Evolutionary conservation across 208 protist genomes (phyloP).

Genomic region (Crithidia sp.): DNA sequence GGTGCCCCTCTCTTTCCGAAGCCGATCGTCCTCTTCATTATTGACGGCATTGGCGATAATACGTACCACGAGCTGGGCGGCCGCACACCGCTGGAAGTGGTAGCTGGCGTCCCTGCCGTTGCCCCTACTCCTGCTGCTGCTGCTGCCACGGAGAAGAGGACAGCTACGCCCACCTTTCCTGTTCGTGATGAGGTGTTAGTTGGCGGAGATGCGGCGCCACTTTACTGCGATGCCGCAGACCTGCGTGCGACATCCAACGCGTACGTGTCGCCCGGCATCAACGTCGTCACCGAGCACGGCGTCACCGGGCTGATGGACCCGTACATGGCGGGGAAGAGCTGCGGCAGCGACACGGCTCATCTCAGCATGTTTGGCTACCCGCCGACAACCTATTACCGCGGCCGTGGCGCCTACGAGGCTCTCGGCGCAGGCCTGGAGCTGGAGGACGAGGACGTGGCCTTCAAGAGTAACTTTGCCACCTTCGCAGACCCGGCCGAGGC

Average conservation of each 20-base stretch:
- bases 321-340: slow-evolving; percentile 60
- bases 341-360: slow-evolving; percentile 83
- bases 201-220: background rate
- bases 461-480: slow-evolving; percentile 80
- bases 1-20: slow-evolving; percentile 49
- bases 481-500: slow-evolving; percentile 39
- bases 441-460: slow-evolving; percentile 70
- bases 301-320: slow-evolving; percentile 79
- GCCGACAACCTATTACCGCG: slow-evolving; percentile 64
- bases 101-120: slow-evolving; percentile 45
- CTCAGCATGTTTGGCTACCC: slow-evolving; percentile 74
- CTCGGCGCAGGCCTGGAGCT: slow-evolving; percentile 61
- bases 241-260: slow-evolving; percentile 18
- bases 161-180: background rate
- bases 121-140: background rate
- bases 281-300: slow-evolving; percentile 52
- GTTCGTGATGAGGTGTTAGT: slow-evolving; percentile 21
- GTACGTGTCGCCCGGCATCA: slow-evolving; percentile 45
- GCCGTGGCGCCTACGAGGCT: slow-evolving; percentile 72
- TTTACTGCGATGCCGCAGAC: background rate
- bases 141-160: too few relatives aligned
- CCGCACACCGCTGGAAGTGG: slow-evolving; percentile 76
- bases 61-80: slow-evolving; percentile 58
- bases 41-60: slow-evolving; percentile 77
- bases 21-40: slow-evolving; percentile 76